Percentiles rank a stretch among this genome's conserved stretches.
These are phyloP conservation scores for Fusarium agapanthi DNA, from an alignment of 2,329 filamentous ascomycete genomes.

Conservation along the genomic window DNA sequence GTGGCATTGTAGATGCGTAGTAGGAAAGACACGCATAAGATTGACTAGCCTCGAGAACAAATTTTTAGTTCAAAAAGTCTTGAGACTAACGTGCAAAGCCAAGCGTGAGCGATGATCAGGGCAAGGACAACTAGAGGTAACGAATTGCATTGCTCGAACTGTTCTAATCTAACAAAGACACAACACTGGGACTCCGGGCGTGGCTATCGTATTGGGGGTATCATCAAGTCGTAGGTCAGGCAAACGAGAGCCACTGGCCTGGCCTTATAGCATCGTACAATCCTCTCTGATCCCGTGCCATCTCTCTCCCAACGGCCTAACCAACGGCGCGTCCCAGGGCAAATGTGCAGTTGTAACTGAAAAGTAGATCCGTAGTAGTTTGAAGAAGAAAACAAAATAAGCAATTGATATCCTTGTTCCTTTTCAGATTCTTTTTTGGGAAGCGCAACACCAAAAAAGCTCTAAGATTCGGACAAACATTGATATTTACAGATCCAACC, in stretches of 20 bases:
- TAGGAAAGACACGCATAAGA: neutral
- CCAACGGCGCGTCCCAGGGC: constrained; percentile 4
- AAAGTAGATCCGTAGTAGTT: constrained; percentile 8
- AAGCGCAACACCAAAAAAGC: constrained; percentile 42
- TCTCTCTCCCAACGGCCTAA: constrained; percentile 25
- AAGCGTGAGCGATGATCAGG: neutral
- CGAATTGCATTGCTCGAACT: constrained; percentile 37
- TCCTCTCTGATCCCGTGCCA: constrained; percentile 36
- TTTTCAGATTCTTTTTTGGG: constrained; percentile 38
- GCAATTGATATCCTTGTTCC: constrained; percentile 41
- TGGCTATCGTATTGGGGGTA: constrained; percentile 41
- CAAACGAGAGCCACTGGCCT: constrained; percentile 30
- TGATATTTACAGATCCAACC: constrained; percentile 48
- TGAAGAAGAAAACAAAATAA: constrained; percentile 24
- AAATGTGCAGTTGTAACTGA: constrained; percentile 12
- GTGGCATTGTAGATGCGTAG: neutral
- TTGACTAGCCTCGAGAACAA: neutral
- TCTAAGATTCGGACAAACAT: constrained; percentile 38
- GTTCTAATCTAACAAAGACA: constrained; percentile 35
- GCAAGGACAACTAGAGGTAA: neutral
- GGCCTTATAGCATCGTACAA: constrained; percentile 38
- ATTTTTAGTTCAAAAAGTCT: neutral
- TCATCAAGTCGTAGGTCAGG: constrained; percentile 41
- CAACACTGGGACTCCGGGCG: constrained; percentile 38
- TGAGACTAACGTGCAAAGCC: neutral